Percentiles rank a stretch among this genome's conserved stretches.
These are phyloP conservation scores for Sugiyamaella paludigena DNA, from an alignment of 1,139 yeast species.

Conservation along the genomic window DNA sequence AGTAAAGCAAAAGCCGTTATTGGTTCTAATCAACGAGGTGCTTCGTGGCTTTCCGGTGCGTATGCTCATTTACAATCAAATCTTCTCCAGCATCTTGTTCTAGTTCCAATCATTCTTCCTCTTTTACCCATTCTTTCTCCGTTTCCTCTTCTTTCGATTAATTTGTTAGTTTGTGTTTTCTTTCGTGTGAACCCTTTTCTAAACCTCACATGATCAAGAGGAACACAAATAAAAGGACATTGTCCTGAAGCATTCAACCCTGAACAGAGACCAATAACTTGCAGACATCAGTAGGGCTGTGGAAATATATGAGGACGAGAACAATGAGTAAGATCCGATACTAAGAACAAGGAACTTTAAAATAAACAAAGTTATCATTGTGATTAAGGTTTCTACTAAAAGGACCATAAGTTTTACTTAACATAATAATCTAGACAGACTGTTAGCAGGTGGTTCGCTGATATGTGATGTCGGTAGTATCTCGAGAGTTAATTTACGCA, in stretches of 20 bases:
- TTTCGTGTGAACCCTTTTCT: conserved; percentile 6
- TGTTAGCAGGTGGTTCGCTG: conserved; percentile 16
- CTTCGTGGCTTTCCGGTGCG: neutral
- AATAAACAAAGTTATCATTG: conserved; percentile 77
- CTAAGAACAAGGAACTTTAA: conserved; percentile 68
- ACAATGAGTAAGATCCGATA: conserved; percentile 75
- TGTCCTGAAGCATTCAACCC: conserved; percentile 44
- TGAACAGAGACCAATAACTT: conserved; percentile 52
- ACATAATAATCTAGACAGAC: conserved; percentile 47
- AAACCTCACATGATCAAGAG: conserved; percentile 18
- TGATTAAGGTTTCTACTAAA: conserved; percentile 82
- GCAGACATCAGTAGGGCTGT: conserved; percentile 43
- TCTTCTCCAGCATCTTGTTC: neutral
- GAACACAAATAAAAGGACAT: conserved; percentile 66
- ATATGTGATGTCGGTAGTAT: neutral
- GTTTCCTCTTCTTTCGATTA: conserved; percentile 1
- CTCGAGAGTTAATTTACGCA: too few species aligned
- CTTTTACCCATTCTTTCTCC: neutral
- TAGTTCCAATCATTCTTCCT: neutral
- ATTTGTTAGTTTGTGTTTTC: neutral
- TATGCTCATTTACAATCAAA: neutral
- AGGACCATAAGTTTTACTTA: conserved; percentile 87
- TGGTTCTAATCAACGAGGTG: conserved; percentile 1
- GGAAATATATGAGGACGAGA: conserved; percentile 74
- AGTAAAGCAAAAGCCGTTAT: too few species aligned